Percentiles rank a stretch among this genome's conserved stretches.
These are phyloP conservation scores for Penicillium sp. DNA, from an alignment of 2,329 filamentous ascomycete genomes.

Conservation along the genomic window DNA sequence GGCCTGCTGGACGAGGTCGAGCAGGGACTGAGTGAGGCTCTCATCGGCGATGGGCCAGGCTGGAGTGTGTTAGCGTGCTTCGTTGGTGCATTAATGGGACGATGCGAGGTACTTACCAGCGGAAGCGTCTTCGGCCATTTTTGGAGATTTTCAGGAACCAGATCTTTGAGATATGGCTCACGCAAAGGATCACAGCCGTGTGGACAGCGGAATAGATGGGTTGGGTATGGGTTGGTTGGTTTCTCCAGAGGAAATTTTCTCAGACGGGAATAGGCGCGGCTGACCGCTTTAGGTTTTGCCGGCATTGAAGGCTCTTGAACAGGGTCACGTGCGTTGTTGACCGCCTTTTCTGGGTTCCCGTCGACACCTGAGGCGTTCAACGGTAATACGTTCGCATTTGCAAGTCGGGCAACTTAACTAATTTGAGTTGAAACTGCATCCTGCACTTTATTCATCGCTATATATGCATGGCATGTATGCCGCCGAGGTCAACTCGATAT, in stretches of 20 bases:
- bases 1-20: conserved; percentile 73
- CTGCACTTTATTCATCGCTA: neutral
- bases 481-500: neutral
- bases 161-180: conserved; percentile 22
- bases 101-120: neutral
- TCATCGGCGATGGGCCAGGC: conserved; percentile 70
- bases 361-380: neutral
- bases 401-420: neutral
- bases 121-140: conserved; percentile 30
- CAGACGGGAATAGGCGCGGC: neutral
- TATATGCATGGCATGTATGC: neutral
- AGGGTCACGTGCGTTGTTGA: neutral
- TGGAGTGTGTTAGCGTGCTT: neutral
- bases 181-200: conserved; percentile 12
- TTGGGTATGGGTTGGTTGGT: neutral
- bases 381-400: neutral
- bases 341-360: neutral
- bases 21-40: conserved; percentile 72
- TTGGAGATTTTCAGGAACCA: conserved; percentile 19
- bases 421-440: neutral
- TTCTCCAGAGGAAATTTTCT: neutral
- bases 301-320: neutral
- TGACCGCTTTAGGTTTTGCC: neutral
- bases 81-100: neutral
- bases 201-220: conserved; percentile 4